These are phyloP conservation scores for Sphagnum contortum DNA, from an alignment of 225 moss, liverwort and hornwort species.

Conservation along the genomic window DNA sequence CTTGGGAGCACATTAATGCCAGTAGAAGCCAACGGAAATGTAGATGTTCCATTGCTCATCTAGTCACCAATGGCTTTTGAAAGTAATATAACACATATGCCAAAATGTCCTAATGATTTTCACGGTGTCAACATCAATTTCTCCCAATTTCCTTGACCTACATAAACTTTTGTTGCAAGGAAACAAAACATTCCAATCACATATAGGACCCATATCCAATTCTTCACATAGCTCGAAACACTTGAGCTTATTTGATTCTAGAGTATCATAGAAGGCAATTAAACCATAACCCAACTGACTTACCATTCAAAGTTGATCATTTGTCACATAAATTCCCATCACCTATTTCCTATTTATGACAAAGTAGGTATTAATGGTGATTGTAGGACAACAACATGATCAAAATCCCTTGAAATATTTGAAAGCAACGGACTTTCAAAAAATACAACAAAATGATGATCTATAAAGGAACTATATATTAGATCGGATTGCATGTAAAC, in stretches of 20 bases:
- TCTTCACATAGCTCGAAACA: too few relatives aligned
- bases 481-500: too few relatives aligned
- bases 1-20: too few relatives aligned
- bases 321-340: conserved; percentile 99
- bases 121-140: background rate
- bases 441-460: background rate
- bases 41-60: conserved; percentile 97
- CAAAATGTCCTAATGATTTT: conserved; percentile 92
- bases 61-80: conserved; percentile 96
- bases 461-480: too few relatives aligned
- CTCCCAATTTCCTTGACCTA: too few relatives aligned
- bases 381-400: conserved; percentile 19
- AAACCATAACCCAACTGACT: too few relatives aligned
- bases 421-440: background rate
- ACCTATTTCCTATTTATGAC: conserved; percentile 99
- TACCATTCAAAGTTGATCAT: conserved; percentile 93
- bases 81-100: conserved; percentile 97
- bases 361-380: conserved; percentile 98
- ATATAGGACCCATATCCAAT: too few relatives aligned
- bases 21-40: conserved; percentile 95
- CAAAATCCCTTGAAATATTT: too few relatives aligned
- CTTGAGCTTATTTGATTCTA: too few relatives aligned
- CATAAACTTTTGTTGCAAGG: too few relatives aligned
- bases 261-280: too few relatives aligned
- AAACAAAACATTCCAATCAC: too few relatives aligned